Evolutionary conservation across 2,329 filamentous ascomycete species (phyloP).

Genomic region (Sporothrix schenckii): DNA sequence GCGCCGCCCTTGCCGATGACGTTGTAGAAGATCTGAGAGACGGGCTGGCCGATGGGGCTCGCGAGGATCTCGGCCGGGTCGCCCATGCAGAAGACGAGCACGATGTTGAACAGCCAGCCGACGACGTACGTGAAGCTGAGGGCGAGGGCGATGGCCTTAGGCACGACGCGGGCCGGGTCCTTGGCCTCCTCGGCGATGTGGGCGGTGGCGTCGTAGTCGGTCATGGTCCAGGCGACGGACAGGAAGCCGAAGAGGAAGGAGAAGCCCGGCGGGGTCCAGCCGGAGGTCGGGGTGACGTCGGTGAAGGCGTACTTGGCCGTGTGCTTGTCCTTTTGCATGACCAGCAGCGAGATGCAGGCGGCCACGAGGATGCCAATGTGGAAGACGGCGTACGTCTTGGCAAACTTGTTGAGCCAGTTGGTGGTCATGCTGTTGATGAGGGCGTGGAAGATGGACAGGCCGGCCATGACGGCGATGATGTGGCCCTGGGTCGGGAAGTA

Average conservation of each 20-base stretch:
- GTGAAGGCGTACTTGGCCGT: constrained; percentile 58
- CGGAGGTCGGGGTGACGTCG: constrained; percentile 53
- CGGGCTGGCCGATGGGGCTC: constrained; percentile 53
- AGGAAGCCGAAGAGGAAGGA: constrained; percentile 64
- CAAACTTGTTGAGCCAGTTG: constrained; percentile 61
- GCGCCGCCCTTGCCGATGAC: constrained; percentile 56
- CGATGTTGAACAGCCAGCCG: constrained; percentile 62
- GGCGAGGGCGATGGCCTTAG: constrained; percentile 57
- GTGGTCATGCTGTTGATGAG: constrained; percentile 60
- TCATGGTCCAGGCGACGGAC: constrained; percentile 64
- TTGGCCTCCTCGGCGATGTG: constrained; percentile 54
- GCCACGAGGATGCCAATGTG: constrained; percentile 57
- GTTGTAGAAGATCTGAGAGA: constrained; percentile 62
- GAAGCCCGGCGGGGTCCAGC: constrained; percentile 59
- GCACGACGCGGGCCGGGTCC: constrained; percentile 47
- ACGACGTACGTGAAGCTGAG: constrained; percentile 59
- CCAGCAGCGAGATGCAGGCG: constrained; percentile 56
- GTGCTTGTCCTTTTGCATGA: constrained; percentile 55
- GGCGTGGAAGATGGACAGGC: constrained; percentile 55
- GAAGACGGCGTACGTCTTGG: constrained; percentile 60
- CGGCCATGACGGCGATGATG: constrained; percentile 60
- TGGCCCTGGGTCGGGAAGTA: constrained; percentile 52
- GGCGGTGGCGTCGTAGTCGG: constrained; percentile 46
- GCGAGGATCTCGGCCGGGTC: constrained; percentile 51
- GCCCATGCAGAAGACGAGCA: constrained; percentile 61